Evolutionary conservation across 331 rosid genomes (phyloP).

Genomic region (Ulmus americana): DNA sequence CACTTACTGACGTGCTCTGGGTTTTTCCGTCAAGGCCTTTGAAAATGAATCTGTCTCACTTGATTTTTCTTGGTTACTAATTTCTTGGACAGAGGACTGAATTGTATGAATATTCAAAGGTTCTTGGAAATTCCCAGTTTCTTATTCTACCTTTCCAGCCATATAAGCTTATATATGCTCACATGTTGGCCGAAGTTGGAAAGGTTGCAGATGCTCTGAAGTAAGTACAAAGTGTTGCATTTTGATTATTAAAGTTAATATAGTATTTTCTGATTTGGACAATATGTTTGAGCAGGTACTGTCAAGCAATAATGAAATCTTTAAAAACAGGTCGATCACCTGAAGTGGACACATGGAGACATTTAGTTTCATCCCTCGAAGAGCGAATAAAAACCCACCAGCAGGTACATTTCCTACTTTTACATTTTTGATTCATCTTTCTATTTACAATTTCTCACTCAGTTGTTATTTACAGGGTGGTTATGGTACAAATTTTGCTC

Average conservation of each 20-base stretch:
- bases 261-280: constrained; percentile 1
- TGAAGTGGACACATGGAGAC: constrained; percentile 31
- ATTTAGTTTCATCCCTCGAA: constrained; percentile 22
- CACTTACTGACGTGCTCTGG: background rate
- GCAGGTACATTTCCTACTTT: constrained; percentile 22
- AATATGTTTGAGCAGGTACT: constrained; percentile 28
- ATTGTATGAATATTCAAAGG: constrained; percentile 84
- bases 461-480: constrained; percentile 30
- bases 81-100: constrained; percentile 61
- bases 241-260: background rate
- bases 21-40: background rate
- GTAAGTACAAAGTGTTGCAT: constrained; percentile 38
- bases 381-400: constrained; percentile 30
- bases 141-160: constrained; percentile 73
- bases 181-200: constrained; percentile 94
- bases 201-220: constrained; percentile 80
- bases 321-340: constrained; percentile 27
- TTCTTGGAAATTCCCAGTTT: constrained; percentile 93
- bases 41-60: background rate
- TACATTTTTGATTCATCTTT: constrained; percentile 1
- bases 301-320: constrained; percentile 28
- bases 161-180: constrained; percentile 83
- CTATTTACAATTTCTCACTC: background rate
- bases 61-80: background rate
- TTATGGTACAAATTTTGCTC: constrained; percentile 28